Conservation (phyloP, 768 basidiomycete species). For the Agrocybe pediades region DNA sequence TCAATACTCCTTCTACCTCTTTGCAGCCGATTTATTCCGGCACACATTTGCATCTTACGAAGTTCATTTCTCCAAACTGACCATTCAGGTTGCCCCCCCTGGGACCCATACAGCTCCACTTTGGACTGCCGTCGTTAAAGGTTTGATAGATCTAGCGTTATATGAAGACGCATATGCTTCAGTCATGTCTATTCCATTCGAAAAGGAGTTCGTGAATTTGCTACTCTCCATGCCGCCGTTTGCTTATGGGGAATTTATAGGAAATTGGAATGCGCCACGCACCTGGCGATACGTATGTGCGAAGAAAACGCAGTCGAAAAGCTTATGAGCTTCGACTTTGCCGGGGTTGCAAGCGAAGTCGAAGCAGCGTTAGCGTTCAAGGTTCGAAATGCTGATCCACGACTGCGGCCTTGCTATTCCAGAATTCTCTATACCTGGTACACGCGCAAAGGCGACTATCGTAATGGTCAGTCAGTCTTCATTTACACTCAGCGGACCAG, state of each 20-base stretch:
- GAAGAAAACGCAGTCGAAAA: slow-evolving; percentile 81
- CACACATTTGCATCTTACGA: slow-evolving; percentile 58
- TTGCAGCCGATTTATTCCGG: slow-evolving; percentile 77
- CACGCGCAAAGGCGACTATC: slow-evolving; percentile 82
- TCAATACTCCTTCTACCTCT: slow-evolving; percentile 75
- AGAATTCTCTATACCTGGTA: slow-evolving; percentile 96
- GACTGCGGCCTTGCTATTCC: slow-evolving; percentile 82
- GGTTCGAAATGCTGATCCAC: slow-evolving; percentile 90
- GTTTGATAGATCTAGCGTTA: slow-evolving; percentile 67
- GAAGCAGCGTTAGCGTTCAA: slow-evolving; percentile 90
- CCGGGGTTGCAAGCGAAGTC: slow-evolving; percentile 82
- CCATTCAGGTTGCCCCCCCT: slow-evolving; percentile 67
- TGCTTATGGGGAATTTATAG: slow-evolving; percentile 39
- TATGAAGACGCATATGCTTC: slow-evolving; percentile 90
- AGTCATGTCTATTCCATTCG: slow-evolving; percentile 72
- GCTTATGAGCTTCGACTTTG: slow-evolving; percentile 82
- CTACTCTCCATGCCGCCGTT: slow-evolving; percentile 6
- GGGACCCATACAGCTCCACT: slow-evolving; percentile 63
- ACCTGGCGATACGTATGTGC: slow-evolving; percentile 90
- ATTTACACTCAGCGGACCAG: slow-evolving; percentile 7
- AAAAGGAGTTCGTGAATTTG: slow-evolving; percentile 66
- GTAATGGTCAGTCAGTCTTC: slow-evolving; percentile 67
- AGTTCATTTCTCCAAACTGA: slow-evolving; percentile 75
- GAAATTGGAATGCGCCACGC: slow-evolving; percentile 78
- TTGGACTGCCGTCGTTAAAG: slow-evolving; percentile 80